These are phyloP conservation scores for Pezicula carpinea DNA, from an alignment of 2,329 filamentous ascomycete species.

Conservation along the genomic window DNA sequence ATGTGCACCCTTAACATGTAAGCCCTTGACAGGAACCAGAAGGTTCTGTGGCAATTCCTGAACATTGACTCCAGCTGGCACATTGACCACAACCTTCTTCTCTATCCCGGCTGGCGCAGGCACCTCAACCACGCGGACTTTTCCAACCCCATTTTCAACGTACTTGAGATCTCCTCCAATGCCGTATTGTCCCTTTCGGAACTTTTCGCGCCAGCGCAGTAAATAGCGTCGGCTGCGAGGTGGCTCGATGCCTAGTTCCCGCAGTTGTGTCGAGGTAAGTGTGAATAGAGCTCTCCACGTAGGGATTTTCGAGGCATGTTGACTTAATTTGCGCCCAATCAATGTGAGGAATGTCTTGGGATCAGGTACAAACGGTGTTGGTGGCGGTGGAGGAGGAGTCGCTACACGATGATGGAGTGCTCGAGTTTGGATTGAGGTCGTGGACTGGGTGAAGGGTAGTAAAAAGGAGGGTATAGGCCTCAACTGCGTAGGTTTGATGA, in stretches of 20 bases:
- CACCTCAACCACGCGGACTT: conserved; percentile 43
- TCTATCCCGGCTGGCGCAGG: conserved; percentile 14
- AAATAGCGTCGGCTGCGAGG: conserved; percentile 79
- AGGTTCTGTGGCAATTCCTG: conserved; percentile 46
- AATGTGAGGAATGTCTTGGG: conserved; percentile 80
- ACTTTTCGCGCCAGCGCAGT: conserved; percentile 81
- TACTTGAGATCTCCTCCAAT: conserved; percentile 76
- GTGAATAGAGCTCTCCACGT: conserved; percentile 90
- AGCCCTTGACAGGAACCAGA: conserved; percentile 56
- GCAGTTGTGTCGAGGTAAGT: conserved; percentile 70
- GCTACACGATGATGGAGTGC: conserved; percentile 34
- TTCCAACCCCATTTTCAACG: conserved; percentile 54
- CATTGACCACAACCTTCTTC: conserved; percentile 1
- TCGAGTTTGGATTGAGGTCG: conserved; percentile 25
- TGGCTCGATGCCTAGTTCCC: conserved; percentile 81
- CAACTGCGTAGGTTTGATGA: conserved; percentile 21
- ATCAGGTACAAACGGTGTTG: conserved; percentile 83
- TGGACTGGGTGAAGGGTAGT: conserved; percentile 26
- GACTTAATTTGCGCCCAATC: conserved; percentile 81
- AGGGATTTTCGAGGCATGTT: conserved; percentile 81
- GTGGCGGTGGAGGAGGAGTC: conserved; percentile 50
- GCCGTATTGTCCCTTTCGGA: conserved; percentile 71
- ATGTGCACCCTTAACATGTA: conserved; percentile 63
- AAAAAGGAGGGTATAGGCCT: conserved; percentile 27
- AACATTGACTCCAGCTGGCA: conserved; percentile 33